Evolutionary conservation across 2,329 filamentous ascomycete species (phyloP), one percentile per base, ranked within the genome.

Genomic region (Nemania sp.): DNA sequence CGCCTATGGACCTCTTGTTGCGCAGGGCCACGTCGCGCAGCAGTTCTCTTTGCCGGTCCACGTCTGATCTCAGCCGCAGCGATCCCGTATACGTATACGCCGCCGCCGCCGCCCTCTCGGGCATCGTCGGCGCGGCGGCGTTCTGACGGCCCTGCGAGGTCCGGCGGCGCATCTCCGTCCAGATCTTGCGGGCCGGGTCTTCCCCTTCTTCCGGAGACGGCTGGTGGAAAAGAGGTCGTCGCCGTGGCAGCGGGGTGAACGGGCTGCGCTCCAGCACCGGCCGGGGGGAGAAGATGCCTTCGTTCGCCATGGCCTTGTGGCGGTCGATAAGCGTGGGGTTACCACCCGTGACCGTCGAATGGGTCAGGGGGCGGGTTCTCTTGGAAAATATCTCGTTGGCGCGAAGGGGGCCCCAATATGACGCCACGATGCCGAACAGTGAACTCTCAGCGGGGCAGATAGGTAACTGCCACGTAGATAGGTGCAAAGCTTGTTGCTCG

Each of bases 401-500:
- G 5, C 77, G 79, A 12, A 75, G 69, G 2, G 72, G 65, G 0
- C 81, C 81, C 83, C 77, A 85, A 66, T 84, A 78, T 18, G 76
- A 75, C 47, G 79, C 74, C 20, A 84, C 76, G 43, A 83, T 75
- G 9, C 75, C 72, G 20, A 79, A 73, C 1, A 86, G 62, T 4
- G 77, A 74, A 43, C 76, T 78, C 0, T 74, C 67, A 1, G 70
- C 63, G 2, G 74, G 73, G 3, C 68, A 68, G 1, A 74, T 75
- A 11, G 73, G 75, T 2, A 81, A 80, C 4, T 81, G 11, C 11
- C 25, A 84, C 84, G 83, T 87, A 20, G 75, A 72, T 0, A 84
- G 86, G 7, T 74, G 63, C 0, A 76, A 68, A 64, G 81, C 80
- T 57, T 81, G 78, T 39, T 80, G 74, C 56, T 78, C 80, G 47